These are phyloP conservation scores for Wallacemonas collosoma DNA, from an alignment of 208 protist genomes.

Conservation along the genomic window DNA sequence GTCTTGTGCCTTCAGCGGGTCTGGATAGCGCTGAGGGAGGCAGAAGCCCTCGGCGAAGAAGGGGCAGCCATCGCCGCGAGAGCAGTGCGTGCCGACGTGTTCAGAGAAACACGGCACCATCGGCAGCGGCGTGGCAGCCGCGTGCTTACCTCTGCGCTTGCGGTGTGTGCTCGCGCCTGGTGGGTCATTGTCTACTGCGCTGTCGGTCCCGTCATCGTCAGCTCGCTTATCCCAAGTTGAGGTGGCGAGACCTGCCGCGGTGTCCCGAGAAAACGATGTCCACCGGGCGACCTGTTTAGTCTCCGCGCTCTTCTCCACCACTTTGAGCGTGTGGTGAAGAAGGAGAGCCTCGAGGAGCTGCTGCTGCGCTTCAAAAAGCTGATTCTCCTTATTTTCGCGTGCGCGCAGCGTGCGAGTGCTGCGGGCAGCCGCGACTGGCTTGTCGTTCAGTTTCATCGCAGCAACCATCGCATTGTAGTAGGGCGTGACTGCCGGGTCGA, in stretches of 20 bases:
- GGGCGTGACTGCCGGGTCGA: constrained; percentile 23
- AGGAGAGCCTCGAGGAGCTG: constrained; percentile 67
- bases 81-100: constrained; percentile 72
- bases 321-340: constrained; percentile 53
- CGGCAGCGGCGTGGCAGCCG: not conserved
- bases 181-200: constrained; percentile 14
- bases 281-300: constrained; percentile 34
- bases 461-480: constrained; percentile 31
- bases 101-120: constrained; percentile 49
- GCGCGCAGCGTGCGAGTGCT: constrained; percentile 44
- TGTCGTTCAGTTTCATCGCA: constrained; percentile 27
- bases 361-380: constrained; percentile 77
- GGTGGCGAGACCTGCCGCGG: constrained; percentile 12
- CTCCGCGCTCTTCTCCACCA: constrained; percentile 49
- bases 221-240: constrained; percentile 27
- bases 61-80: constrained; percentile 69
- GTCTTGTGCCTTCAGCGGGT: constrained; percentile 59
- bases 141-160: not conserved
- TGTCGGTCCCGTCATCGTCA: constrained; percentile 12
- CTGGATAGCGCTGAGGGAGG: constrained; percentile 69
- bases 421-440: constrained; percentile 11
- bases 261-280: constrained; percentile 35
- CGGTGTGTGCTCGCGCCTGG: constrained; percentile 5
- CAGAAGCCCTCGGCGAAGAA: constrained; percentile 87
- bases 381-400: constrained; percentile 48